Conservation (phyloP, 192 early-diverging fungal genomes). For the Chytriomyces sp. region DNA sequence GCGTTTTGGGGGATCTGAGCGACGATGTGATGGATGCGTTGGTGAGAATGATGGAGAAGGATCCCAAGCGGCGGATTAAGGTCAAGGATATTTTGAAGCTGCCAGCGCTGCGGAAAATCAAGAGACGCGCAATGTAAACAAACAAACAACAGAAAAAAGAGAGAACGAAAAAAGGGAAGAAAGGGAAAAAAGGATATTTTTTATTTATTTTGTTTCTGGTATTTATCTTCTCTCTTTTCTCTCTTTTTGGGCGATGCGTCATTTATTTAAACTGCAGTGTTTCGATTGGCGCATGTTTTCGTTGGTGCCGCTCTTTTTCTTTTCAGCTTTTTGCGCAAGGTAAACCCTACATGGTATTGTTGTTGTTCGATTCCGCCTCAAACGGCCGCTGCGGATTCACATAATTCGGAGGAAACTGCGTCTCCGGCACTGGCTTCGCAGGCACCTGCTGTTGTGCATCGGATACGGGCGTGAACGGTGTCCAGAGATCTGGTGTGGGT, state of each 20-base stretch:
- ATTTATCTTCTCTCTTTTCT: neutral
- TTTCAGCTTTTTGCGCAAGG: no score
- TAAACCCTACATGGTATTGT: no score
- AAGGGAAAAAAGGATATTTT: neutral
- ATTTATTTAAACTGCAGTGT: no score
- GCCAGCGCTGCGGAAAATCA: conserved; percentile 22
- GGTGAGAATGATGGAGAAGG: conserved; percentile 52
- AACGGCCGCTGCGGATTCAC: neutral
- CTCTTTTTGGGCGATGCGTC: neutral
- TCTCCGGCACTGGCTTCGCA: no score
- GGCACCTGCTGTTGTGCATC: no score
- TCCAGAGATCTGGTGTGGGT: conserved; percentile 26
- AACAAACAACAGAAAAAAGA: no score
- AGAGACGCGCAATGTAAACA: no score
- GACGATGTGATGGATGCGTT: conserved; percentile 48
- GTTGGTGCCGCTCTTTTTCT: no score
- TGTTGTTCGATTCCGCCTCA: no score
- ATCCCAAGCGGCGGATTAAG: conserved; percentile 32
- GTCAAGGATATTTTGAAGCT: conserved; percentile 38
- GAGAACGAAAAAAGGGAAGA: neutral
- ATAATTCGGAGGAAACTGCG: no score
- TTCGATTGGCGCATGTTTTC: no score
- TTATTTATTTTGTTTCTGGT: neutral
- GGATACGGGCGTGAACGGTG: conserved; percentile 24
- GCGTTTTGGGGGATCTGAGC: conserved; percentile 38